Evolutionary conservation across 306 rosid species (phyloP), one percentile per base, ranked within the genome.

Genomic region (Abrus pulchellus): DNA sequence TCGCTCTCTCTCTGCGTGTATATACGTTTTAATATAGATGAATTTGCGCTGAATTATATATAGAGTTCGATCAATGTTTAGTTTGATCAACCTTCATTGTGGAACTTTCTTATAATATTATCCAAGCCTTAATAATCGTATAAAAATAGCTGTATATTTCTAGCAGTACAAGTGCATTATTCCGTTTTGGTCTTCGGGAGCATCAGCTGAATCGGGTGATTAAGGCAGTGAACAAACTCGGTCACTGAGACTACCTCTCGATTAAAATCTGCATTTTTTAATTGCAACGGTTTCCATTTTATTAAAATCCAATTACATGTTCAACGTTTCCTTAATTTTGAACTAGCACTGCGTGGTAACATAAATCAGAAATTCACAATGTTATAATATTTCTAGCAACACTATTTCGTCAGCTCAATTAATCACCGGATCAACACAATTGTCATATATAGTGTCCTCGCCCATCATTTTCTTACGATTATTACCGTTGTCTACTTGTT

Each of bases 281-380:
- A 27, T 38, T 8, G 54, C 63, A 54, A 40, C 1, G 32, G 36
- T 28, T 6, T 28, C 29, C 68, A 54, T 43, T 44, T 30, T 4
- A 12, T 34, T 11, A 54, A 63, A 60, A 47, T 50, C 53, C 6
- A 36, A 6, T 38, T 53, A 14, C 65, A 50, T 36, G 9, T 68
- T 14, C 44, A 48, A 20, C 34, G 14, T 13, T 29, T 40, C 56
- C 94, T 92, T 61, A 74, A 57, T 55, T 36, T 77, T 1, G 69
- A 40, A 50, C 30, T 41, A 41, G 9, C 29, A 61, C 34, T 32
- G 45, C 60, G 50, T 50, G 59, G 65, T 6, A 53, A 38, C 9
- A 20, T 13, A 63, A 65, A 45, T 63, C 13, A 14, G 11, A 34
- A 80, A n/a, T 43, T 20, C 29, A 29, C 29, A 11, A 59, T 30